Evolutionary conservation across 208 protist genomes (phyloP).

Genomic region (Tritrichomonas foetus): DNA sequence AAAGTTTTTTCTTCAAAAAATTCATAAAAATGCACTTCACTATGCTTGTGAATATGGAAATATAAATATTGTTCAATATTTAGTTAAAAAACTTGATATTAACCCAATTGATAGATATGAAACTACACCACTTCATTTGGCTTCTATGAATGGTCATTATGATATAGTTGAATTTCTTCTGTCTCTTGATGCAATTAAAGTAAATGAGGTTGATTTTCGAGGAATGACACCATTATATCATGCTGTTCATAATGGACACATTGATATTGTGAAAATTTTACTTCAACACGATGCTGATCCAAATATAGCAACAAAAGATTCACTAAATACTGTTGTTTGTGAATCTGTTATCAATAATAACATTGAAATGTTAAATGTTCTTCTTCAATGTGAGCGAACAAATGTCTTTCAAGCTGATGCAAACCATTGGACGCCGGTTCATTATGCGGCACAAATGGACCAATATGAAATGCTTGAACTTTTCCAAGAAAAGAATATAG

Average conservation of each 20-base stretch:
- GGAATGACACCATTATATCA: neutral
- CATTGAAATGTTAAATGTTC: no score
- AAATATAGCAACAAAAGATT: neutral
- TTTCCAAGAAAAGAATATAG: no score
- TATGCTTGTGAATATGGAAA: neutral
- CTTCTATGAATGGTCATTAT: neutral
- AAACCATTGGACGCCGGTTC: slow-evolving; percentile 6
- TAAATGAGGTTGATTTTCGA: no score
- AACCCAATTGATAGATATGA: neutral
- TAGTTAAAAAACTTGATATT: neutral
- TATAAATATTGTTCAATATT: neutral
- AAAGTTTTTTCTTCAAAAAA: no score
- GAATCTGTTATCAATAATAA: no score
- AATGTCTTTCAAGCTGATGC: neutral
- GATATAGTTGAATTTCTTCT: neutral
- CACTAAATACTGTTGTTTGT: no score
- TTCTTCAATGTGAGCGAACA: no score
- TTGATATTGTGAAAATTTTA: neutral
- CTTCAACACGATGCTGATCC: neutral
- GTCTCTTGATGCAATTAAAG: neutral
- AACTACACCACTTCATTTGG: neutral
- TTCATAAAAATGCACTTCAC: neutral
- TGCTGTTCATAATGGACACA: neutral
- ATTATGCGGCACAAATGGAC: neutral
- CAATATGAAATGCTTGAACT: neutral